Conservation (phyloP, 139 green algal species). For the Micractinium sp. region DNA sequence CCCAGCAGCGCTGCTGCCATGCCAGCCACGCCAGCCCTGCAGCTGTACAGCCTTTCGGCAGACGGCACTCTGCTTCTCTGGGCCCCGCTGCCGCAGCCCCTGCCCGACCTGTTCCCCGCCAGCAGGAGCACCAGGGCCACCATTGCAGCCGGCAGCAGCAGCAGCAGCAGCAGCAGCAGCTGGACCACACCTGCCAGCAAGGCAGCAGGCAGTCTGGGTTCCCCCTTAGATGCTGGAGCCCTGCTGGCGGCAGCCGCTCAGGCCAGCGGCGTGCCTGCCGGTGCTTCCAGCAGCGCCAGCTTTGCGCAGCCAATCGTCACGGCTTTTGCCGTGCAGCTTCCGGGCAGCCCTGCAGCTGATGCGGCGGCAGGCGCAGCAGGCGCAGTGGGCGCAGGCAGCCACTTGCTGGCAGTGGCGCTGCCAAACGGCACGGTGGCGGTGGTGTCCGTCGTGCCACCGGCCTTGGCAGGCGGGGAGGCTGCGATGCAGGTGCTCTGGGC, state of each 20-base stretch:
- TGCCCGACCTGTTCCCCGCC: conserved; percentile 16
- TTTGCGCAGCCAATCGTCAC: neutral
- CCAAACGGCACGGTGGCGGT: neutral
- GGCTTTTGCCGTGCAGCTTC: neutral
- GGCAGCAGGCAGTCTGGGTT: neutral
- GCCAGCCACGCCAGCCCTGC: neutral
- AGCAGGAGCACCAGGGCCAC: neutral
- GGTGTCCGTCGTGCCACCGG: neutral
- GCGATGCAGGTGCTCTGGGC: conserved; percentile 7
- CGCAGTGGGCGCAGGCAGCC: neutral
- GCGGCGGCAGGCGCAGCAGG: neutral
- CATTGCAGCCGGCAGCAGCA: neutral
- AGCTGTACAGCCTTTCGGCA: conserved; percentile 30
- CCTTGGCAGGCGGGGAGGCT: neutral
- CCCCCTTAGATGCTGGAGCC: neutral
- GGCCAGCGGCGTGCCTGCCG: neutral
- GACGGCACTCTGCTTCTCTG: conserved; percentile 38
- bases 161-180: neutral
- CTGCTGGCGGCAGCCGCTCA: neutral
- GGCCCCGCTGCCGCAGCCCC: neutral
- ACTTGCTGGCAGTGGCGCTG: conserved; percentile 5
- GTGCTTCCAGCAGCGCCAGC: neutral
- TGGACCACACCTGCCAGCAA: neutral
- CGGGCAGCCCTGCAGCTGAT: neutral
- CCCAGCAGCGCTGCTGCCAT: neutral